A percentile compares a stretch with the other conserved stretches of the same genome.
Evolutionary conservation across 805 yeast species (phyloP).

Genomic region (Yarrowia yakushimensis): DNA sequence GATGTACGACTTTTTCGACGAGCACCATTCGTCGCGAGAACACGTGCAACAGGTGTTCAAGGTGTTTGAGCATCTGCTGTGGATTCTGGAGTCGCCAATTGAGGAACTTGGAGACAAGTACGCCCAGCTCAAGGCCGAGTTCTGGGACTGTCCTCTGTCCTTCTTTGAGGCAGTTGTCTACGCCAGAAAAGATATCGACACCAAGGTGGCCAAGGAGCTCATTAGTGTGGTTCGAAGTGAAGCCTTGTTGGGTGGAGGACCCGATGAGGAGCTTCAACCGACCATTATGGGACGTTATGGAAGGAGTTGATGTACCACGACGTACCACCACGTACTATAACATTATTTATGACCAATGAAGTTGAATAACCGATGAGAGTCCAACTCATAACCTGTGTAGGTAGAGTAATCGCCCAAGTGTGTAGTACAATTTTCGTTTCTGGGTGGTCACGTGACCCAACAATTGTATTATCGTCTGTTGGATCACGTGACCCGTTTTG

Average conservation of each 20-base stretch:
- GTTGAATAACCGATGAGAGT: too few relatives aligned
- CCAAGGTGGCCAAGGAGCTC: slow-evolving; percentile 35
- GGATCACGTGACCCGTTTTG: too few relatives aligned
- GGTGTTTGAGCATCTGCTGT: slow-evolving; percentile 60
- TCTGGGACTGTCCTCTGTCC: slow-evolving; percentile 74
- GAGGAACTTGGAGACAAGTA: slow-evolving; percentile 55
- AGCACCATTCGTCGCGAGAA: slow-evolving; percentile 41
- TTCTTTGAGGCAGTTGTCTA: slow-evolving; percentile 63
- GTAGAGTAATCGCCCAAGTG: too few relatives aligned
- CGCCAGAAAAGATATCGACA: slow-evolving; percentile 41
- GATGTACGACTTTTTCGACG: slow-evolving; percentile 52
- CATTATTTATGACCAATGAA: background rate
- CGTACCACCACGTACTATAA: background rate
- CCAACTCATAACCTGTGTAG: too few relatives aligned
- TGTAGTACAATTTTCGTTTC: too few relatives aligned
- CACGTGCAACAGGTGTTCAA: slow-evolving; percentile 49
- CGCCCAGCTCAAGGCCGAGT: slow-evolving; percentile 57
- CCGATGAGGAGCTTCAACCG: background rate
- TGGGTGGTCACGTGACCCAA: too few relatives aligned
- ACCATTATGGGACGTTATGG: slow-evolving; percentile 18
- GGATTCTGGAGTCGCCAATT: slow-evolving; percentile 48
- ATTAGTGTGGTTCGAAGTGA: slow-evolving; percentile 31
- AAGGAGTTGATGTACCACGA: background rate
- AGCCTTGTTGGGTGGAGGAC: slow-evolving; percentile 1
- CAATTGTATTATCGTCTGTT: too few relatives aligned